Conservation (phyloP, 1,284 basidiomycete genomes). For the Trichosporon sp. region DNA sequence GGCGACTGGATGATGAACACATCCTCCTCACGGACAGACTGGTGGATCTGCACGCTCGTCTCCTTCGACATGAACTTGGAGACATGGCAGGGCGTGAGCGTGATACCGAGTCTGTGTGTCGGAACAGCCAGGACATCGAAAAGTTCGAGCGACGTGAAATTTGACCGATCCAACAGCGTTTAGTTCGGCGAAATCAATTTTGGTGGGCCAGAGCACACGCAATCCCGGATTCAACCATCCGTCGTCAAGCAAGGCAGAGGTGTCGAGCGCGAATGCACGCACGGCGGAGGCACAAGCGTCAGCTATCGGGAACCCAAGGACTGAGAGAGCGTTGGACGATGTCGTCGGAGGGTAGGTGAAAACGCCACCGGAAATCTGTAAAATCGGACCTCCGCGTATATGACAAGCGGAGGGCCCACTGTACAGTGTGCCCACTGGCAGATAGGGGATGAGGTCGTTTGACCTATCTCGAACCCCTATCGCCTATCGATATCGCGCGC, state of each 20-base stretch:
- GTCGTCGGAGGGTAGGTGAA: background rate
- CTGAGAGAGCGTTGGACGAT: background rate
- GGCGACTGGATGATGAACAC: conserved; percentile 87
- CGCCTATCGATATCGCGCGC: background rate
- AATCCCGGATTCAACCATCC: background rate
- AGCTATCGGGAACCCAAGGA: background rate
- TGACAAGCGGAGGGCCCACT: background rate
- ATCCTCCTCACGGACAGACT: conserved; percentile 95
- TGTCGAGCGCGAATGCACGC: background rate
- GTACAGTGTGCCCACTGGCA: background rate
- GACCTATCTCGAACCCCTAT: background rate
- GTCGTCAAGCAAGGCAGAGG: background rate
- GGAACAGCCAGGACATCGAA: conserved; percentile 1
- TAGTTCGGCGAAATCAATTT: background rate
- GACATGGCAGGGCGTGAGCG: conserved; percentile 83
- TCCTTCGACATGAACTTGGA: conserved; percentile 96
- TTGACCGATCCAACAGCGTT: background rate
- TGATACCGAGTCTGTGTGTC: conserved; percentile 72
- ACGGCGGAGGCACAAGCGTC: background rate
- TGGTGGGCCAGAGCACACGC: background rate
- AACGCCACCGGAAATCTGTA: conserved; percentile 5
- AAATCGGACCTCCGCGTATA: conserved; percentile 3
- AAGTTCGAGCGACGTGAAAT: background rate
- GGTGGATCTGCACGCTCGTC: conserved; percentile 84
- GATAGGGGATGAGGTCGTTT: background rate